Percentiles rank a stretch among this genome's conserved stretches.
These are phyloP conservation scores for Apiospora phragmitis DNA, from an alignment of 2,329 filamentous ascomycete species.

Conservation along the genomic window DNA sequence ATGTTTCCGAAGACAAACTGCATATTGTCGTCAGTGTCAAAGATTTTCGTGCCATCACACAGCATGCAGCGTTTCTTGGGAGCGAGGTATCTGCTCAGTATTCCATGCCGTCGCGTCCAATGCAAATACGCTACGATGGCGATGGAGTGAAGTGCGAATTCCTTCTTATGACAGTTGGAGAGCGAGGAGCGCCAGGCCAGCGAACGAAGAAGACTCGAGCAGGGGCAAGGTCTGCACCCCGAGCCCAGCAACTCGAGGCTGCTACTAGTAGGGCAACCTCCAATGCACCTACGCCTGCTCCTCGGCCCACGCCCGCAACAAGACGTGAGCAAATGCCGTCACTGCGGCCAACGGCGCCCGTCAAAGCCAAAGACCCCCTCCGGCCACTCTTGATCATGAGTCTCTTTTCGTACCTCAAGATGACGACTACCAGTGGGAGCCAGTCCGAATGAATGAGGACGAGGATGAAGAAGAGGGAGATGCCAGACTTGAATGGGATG, in stretches of 20 bases:
- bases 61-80: constrained; percentile 70
- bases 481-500: constrained; percentile 73
- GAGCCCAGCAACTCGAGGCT: constrained; percentile 47
- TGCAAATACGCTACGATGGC: constrained; percentile 70
- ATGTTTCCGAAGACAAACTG: constrained; percentile 67
- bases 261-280: constrained; percentile 44
- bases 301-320: constrained; percentile 36
- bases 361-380: constrained; percentile 55
- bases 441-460: constrained; percentile 58
- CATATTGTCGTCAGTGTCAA: constrained; percentile 82
- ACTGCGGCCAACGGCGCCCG: constrained; percentile 35
- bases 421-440: constrained; percentile 73
- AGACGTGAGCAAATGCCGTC: constrained; percentile 42
- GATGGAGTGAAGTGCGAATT: constrained; percentile 74
- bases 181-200: constrained; percentile 51
- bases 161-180: constrained; percentile 79
- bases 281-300: constrained; percentile 29
- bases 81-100: constrained; percentile 69
- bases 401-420: constrained; percentile 71
- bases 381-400: constrained; percentile 61
- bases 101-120: constrained; percentile 68
- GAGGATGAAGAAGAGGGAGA: constrained; percentile 62
- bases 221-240: constrained; percentile 40
- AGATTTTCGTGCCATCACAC: constrained; percentile 77
- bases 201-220: constrained; percentile 45